Base-by-base conservation (phyloP, 768 basidiomycete genomes). In the Cystobasidium tubakii region DNA sequence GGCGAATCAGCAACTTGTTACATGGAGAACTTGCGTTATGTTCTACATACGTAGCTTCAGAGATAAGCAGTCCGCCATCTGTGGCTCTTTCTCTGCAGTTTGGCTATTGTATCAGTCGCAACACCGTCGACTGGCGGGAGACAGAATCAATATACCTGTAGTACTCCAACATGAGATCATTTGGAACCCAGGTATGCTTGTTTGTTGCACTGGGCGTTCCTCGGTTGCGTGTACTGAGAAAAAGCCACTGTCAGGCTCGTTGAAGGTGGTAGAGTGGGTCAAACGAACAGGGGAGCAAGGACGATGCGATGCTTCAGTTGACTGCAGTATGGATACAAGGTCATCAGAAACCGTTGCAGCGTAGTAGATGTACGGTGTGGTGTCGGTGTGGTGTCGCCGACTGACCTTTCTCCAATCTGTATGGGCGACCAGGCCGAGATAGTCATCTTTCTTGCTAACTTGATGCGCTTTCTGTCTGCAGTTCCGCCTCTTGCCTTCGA, bases 21-120 rank as follows among this genome's bases (percentile, higher is more conserved):
- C 65, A 10, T 29, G n/a, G 9, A 6, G 10, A 19, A 25, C 10
- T 6, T n/a, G 13, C 21, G 12, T 1, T 10, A 12, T 1, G 12
- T 29, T 60, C 23, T 13, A 73, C 72, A 0, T 23, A 67, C 62
- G 60, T 74, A 7, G 76, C 76, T 63, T 81, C 81, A 1, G 77
- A 74, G 72, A 82, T 82, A 17, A 82, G 21, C 33, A 82, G 62
- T 33, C 82, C 82, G 1, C 80, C 79, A 0, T 76, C 53, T 21
- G 79, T 80, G 0, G 81, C 81, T 63, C 82, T 75, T 73, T 82
- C 79, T 19, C 63, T 31, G 75, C 81, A 81, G 77, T 81, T 81
- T 34, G 17, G 17, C 23, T 65, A 73, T 65, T 10, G 54, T 69
- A 36, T 34, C 21, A 50, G 39, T 39, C 7, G 39, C 7, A 6